phyloP scores from a whole-genome alignment of 805 yeast species.

The Myxozyma kluyveri region DNA sequence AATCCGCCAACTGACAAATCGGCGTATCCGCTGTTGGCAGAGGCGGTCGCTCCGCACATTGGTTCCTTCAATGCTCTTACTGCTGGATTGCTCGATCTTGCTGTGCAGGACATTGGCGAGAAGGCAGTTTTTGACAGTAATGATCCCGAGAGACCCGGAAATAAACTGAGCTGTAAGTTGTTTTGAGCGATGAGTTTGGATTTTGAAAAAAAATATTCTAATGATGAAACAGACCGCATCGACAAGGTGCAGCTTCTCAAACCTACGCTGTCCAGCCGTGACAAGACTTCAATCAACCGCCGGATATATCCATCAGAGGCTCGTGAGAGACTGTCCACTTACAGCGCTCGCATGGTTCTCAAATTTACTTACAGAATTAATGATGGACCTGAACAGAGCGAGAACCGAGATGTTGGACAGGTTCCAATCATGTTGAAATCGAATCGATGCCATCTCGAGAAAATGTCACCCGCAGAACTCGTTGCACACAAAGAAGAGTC shows the following conservation, averaged over 20 bases:
- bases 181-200: background rate
- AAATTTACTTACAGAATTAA: constrained; percentile 85
- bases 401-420: constrained; percentile 85
- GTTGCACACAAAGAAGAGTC: constrained; percentile 81
- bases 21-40: constrained; percentile 75
- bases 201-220: background rate
- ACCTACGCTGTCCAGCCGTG: constrained; percentile 72
- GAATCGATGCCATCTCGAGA: constrained; percentile 87
- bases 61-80: constrained; percentile 95
- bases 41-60: constrained; percentile 91
- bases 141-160: constrained; percentile 70
- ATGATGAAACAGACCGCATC: constrained; percentile 53
- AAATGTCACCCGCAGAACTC: constrained; percentile 75
- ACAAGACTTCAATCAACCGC: constrained; percentile 73
- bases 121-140: constrained; percentile 81
- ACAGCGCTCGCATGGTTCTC: constrained; percentile 72
- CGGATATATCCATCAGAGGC: constrained; percentile 78
- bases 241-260: constrained; percentile 84
- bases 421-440: constrained; percentile 88
- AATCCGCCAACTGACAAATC: constrained; percentile 87
- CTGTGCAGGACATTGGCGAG: constrained; percentile 82
- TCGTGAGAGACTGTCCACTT: constrained; percentile 83
- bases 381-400: constrained; percentile 75
- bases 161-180: constrained; percentile 55
- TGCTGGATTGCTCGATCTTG: constrained; percentile 80